Evolutionary conservation across 169 alveolate species (phyloP), one percentile per base, ranked within the genome.

Genomic region (Eimeria acervulina): DNA sequence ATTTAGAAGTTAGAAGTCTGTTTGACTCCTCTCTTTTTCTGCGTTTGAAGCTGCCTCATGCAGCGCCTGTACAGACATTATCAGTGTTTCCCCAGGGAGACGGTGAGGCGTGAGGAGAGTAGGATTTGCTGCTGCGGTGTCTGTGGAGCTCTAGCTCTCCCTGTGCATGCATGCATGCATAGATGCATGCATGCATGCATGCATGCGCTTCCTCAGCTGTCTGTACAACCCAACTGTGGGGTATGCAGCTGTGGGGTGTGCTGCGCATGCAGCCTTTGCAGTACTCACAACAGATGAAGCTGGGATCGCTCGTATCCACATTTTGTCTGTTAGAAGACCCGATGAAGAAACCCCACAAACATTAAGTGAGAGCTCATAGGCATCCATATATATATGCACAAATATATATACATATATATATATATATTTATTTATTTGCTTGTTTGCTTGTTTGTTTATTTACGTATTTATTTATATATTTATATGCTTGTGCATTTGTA

Each of bases 251-350:
- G 13, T 5, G 55, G 5, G 5, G 74, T 63, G 74, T n/a, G 74
- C 8, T 23, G 74, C 13, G 42, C 63, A n/a, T 78, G 89, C 89
- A 78, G 89, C 19, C 33, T 36, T 78, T 28, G 55, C 89, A 15
- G 89, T 78, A 17, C 61, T 78, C 63, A 78, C 89, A 15, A 78
- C 89, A 5, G 89, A 78, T 42, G 89, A 78, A 23, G 89, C 7
- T 0, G 89, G 89, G 28, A 78, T 40, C 26, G 89, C 89, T 23
- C 44, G 38, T 6, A 23, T 78, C 23, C 59, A 78, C 44, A 42
- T 40, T 40, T 31, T 78, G 55, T 40, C 59, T 40, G 89, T 55
- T 6, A 72, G 10, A 12, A 26, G 51, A 10, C 12, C 55, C 12
- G 55, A 47, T 7, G 55, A 47, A 47, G 55, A 47, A 47, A 47